Conservation (phyloP, 2,329 filamentous ascomycete genomes). For the Mariannaea elegans region DNA sequence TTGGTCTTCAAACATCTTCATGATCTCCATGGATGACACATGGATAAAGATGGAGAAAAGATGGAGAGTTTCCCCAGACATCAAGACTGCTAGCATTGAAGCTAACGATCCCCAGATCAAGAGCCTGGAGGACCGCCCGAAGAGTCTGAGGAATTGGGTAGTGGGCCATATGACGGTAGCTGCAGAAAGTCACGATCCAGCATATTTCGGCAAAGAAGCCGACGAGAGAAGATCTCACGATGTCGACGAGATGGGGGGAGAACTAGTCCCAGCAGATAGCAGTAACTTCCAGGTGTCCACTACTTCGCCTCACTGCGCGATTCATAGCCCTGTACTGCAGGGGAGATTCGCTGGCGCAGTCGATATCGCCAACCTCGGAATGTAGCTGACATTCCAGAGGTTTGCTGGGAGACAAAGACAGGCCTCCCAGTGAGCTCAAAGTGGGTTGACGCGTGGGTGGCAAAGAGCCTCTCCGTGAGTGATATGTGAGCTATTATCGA, state of each 20-base stretch:
- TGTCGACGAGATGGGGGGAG: not conserved
- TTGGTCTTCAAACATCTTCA: not conserved
- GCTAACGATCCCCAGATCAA: not conserved
- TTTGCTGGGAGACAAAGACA: constrained; percentile 8
- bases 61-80: not conserved
- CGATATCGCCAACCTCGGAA: constrained; percentile 3
- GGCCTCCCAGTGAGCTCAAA: not conserved
- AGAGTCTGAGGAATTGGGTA: constrained; percentile 10
- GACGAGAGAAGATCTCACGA: constrained; percentile 3
- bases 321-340: not conserved
- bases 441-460: not conserved
- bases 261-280: not conserved
- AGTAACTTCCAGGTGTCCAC: not conserved
- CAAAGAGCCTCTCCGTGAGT: not conserved
- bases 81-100: not conserved
- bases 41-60: not conserved
- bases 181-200: not conserved
- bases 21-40: not conserved
- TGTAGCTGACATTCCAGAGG: constrained; percentile 32
- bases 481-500: not conserved
- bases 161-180: not conserved
- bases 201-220: not conserved
- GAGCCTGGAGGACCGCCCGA: too few relatives aligned
- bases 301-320: not conserved
- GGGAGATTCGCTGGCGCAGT: not conserved